These are phyloP conservation scores for Melaleuca alternifolia DNA, from an alignment of 345 rosid species.

Conservation along the genomic window DNA sequence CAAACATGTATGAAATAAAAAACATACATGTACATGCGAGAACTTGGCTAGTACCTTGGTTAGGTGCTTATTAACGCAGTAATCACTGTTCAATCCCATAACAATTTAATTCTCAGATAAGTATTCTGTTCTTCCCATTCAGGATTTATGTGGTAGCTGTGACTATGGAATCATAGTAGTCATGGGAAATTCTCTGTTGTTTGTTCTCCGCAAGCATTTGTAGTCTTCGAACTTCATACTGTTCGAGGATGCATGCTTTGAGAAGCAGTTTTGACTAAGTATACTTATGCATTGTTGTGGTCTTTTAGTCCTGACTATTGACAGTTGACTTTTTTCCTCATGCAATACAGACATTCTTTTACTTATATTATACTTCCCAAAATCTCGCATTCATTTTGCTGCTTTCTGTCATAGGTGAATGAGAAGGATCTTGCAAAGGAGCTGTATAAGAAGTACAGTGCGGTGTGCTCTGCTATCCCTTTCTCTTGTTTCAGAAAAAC, in stretches of 20 bases:
- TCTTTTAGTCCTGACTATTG: not conserved
- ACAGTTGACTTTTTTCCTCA: not conserved
- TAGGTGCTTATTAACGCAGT: not conserved
- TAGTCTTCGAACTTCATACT: not conserved
- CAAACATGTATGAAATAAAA: not conserved
- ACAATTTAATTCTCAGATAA: not conserved
- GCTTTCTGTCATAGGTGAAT: conserved; percentile 34
- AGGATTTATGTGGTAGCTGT: not conserved
- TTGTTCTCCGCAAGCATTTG: not conserved
- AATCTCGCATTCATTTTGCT: not conserved
- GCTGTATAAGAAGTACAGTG: conserved; percentile 89
- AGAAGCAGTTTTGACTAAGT: not conserved
- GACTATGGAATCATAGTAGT: not conserved
- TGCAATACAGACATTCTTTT: not conserved
- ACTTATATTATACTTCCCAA: not conserved
- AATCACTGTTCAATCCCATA: not conserved
- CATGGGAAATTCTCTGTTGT: not conserved
- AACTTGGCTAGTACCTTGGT: not conserved
- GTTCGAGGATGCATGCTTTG: not conserved
- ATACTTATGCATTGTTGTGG: not conserved
- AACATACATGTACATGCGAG: not conserved
- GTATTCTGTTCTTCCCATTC: not conserved
- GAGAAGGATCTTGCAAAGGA: conserved; percentile 89
- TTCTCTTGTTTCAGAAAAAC: not conserved
- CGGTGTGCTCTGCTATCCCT: conserved; percentile 34